A percentile compares a stretch with the other conserved stretches of the same genome.
Evolutionary conservation across 1,284 basidiomycete genomes (phyloP).

Genomic region (Pyrrhoderma lamaoense): DNA sequence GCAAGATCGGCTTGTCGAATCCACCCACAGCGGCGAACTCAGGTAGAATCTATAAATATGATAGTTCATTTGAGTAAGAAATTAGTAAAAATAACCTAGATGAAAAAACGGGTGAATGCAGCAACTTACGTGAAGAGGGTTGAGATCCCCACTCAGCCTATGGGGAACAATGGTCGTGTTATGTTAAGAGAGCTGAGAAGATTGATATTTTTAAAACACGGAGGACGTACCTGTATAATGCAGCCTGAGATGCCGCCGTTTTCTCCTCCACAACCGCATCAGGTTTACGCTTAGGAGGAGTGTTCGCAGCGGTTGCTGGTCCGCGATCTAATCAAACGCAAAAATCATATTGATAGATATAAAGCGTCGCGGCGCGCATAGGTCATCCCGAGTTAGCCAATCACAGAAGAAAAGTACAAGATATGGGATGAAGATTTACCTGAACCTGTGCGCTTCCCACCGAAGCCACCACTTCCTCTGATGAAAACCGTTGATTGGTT

Average conservation of each 20-base stretch:
- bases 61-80: conserved; percentile 1
- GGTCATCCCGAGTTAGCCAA: neutral
- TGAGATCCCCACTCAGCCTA: conserved; percentile 83
- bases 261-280: conserved; percentile 85
- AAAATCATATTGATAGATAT: neutral
- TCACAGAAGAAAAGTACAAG: too few species aligned
- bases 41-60: conserved; percentile 66
- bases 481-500: conserved; percentile 92
- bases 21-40: conserved; percentile 92
- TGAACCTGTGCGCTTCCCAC: conserved; percentile 80
- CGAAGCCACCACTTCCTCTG: conserved; percentile 92
- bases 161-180: conserved; percentile 1
- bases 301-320: conserved; percentile 79
- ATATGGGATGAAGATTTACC: conserved; percentile 38
- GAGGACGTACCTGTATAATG: conserved; percentile 80
- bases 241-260: conserved; percentile 78
- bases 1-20: conserved; percentile 85
- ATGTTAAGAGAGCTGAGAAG: too few species aligned
- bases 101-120: neutral
- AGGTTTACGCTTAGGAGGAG: conserved; percentile 74
- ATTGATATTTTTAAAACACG: too few species aligned
- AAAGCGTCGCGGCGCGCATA: neutral
- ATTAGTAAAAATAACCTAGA: too few species aligned
- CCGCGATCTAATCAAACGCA: conserved; percentile 71
- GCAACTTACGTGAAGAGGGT: conserved; percentile 77